Percentiles rank a stretch among this genome's conserved stretches.
Evolutionary conservation across 2,329 filamentous ascomycete species (phyloP).

Genomic region (Lecanosticta acicola): DNA sequence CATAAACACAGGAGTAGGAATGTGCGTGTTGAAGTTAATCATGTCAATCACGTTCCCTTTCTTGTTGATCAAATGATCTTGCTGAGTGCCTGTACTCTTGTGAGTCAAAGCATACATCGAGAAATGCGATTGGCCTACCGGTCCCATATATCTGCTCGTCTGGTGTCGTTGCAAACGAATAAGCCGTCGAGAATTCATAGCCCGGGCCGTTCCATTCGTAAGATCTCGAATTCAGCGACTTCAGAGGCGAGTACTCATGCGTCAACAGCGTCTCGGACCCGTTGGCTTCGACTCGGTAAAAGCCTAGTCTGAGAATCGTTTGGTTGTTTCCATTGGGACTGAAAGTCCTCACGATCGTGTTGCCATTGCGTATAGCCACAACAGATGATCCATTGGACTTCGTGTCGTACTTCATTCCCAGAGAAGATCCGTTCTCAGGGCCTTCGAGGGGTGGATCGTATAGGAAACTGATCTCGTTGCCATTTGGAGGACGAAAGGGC

Average conservation of each 20-base stretch:
- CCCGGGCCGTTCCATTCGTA: slow-evolving; percentile 34
- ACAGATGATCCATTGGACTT: slow-evolving; percentile 30
- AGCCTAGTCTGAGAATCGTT: slow-evolving; percentile 33
- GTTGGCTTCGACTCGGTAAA: slow-evolving; percentile 33
- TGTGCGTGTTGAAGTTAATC: slow-evolving; percentile 32
- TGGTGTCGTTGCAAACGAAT: slow-evolving; percentile 34
- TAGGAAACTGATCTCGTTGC: slow-evolving; percentile 35
- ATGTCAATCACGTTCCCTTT: slow-evolving; percentile 30
- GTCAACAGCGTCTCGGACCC: slow-evolving; percentile 35
- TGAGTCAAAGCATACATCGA: background rate
- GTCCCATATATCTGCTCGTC: slow-evolving; percentile 33
- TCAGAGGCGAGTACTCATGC: slow-evolving; percentile 33
- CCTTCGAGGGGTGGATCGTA: slow-evolving; percentile 39
- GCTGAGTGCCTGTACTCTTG: slow-evolving; percentile 20
- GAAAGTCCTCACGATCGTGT: slow-evolving; percentile 33
- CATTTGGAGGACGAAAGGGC: slow-evolving; percentile 34
- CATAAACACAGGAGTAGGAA: slow-evolving; percentile 30
- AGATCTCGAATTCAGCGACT: slow-evolving; percentile 34
- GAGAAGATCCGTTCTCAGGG: slow-evolving; percentile 30
- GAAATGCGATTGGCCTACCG: background rate
- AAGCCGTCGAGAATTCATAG: slow-evolving; percentile 34
- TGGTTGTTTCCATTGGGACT: slow-evolving; percentile 28
- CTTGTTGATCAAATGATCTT: slow-evolving; percentile 31
- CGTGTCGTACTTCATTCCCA: slow-evolving; percentile 32
- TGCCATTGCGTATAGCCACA: slow-evolving; percentile 34